These are phyloP conservation scores for Paulownia fortunei DNA, from an alignment of 257 asterid species.

Conservation along the genomic window DNA sequence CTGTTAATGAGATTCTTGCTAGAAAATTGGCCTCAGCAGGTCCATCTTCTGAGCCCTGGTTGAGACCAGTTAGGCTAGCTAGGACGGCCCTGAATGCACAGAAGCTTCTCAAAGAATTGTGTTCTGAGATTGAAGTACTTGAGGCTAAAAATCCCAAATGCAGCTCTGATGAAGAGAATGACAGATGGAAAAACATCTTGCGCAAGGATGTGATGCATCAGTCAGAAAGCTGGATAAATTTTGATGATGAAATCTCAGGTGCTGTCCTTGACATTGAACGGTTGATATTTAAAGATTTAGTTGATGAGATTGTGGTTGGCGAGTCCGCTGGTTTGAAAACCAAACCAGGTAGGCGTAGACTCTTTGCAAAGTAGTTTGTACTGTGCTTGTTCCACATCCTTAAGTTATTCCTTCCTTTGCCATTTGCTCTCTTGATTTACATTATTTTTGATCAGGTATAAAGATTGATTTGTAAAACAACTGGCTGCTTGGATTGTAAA, in stretches of 20 bases:
- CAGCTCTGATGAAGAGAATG: slow-evolving; percentile 57
- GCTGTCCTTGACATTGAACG: slow-evolving; percentile 83
- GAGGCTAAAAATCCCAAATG: slow-evolving; percentile 46
- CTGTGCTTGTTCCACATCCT: not conserved
- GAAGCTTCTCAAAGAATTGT: slow-evolving; percentile 76
- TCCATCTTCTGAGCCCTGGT: slow-evolving; percentile 47
- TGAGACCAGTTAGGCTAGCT: slow-evolving; percentile 44
- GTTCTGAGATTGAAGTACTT: slow-evolving; percentile 73
- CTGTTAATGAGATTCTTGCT: slow-evolving; percentile 79
- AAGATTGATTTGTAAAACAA: not conserved
- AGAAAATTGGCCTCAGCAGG: slow-evolving; percentile 47
- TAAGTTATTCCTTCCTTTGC: not conserved
- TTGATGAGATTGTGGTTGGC: slow-evolving; percentile 79
- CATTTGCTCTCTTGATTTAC: slow-evolving; percentile 12
- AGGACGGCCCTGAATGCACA: slow-evolving; percentile 61
- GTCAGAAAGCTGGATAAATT: slow-evolving; percentile 64
- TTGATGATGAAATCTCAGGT: slow-evolving; percentile 61
- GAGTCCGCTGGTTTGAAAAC: slow-evolving; percentile 54
- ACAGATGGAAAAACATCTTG: slow-evolving; percentile 61
- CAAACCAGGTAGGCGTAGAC: slow-evolving; percentile 55
- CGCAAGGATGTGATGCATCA: slow-evolving; percentile 60
- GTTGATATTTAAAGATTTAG: slow-evolving; percentile 80
- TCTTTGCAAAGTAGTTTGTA: too few species aligned
- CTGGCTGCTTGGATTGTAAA: slow-evolving; percentile 28
- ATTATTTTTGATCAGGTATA: slow-evolving; percentile 14